Evolutionary conservation across 2,329 filamentous ascomycete genomes (phyloP).

Genomic region (Talaromyces sp.): DNA sequence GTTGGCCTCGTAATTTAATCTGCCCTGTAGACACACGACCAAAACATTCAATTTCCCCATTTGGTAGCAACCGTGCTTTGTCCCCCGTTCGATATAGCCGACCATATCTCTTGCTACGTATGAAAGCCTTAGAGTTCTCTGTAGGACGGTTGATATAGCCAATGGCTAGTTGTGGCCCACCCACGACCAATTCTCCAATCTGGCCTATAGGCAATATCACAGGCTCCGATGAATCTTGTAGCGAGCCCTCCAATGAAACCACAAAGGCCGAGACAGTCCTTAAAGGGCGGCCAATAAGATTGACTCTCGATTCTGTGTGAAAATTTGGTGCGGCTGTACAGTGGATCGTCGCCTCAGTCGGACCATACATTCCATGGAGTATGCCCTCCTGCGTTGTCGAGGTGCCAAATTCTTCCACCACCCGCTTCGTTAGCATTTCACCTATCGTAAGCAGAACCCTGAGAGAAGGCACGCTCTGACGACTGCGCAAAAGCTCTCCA

Average conservation of each 20-base stretch:
- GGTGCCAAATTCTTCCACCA: slow-evolving; percentile 76
- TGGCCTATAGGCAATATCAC: slow-evolving; percentile 62
- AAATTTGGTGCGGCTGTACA: slow-evolving; percentile 73
- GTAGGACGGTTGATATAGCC: slow-evolving; percentile 79
- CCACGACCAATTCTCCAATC: slow-evolving; percentile 75
- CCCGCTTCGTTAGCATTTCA: slow-evolving; percentile 79
- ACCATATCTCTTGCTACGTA: slow-evolving; percentile 62
- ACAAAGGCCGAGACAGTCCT: slow-evolving; percentile 78
- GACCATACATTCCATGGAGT: slow-evolving; percentile 90
- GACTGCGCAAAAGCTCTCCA: slow-evolving; percentile 67
- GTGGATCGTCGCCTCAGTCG: slow-evolving; percentile 88
- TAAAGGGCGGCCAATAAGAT: slow-evolving; percentile 73
- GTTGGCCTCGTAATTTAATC: slow-evolving; percentile 80
- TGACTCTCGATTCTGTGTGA: slow-evolving; percentile 53
- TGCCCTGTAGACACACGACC: slow-evolving; percentile 78
- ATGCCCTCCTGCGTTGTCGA: slow-evolving; percentile 55
- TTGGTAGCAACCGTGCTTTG: slow-evolving; percentile 64
- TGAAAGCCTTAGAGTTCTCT: slow-evolving; percentile 69
- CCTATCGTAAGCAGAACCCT: slow-evolving; percentile 79
- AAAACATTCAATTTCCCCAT: slow-evolving; percentile 75
- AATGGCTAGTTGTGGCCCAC: slow-evolving; percentile 73
- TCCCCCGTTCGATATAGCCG: slow-evolving; percentile 81
- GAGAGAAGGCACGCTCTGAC: slow-evolving; percentile 64
- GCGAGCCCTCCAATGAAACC: slow-evolving; percentile 47
- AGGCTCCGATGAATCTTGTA: slow-evolving; percentile 31